Base-by-base conservation (phyloP, 805 yeast genomes). In the Hanseniaspora guilliermondii region DNA sequence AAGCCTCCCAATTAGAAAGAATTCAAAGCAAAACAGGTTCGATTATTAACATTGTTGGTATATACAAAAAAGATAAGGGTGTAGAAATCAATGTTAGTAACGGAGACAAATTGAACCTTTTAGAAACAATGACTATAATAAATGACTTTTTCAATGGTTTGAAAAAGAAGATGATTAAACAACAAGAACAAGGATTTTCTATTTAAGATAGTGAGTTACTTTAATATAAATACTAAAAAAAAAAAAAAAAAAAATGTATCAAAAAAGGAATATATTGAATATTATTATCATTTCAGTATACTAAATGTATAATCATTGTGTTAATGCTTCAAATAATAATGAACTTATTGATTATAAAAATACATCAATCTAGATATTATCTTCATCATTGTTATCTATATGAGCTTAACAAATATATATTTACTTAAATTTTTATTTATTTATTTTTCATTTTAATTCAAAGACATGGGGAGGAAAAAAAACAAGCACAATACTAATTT, bases 21-120 rank as follows among this genome's bases (percentile, higher is more conserved):
- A 49, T 49, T 6, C 37, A 45, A 33, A 49, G 42, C 37, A 49
- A 42, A 17, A 49, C 53, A 17, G 53, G 53, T 19, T 49, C 53
- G 6, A 12, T 42, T 4, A 49, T 49, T 2, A 25, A 35, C 12
- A 22, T 49, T 17, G 25, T 35, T 8, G 53, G 53, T 35, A 42
- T 25, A 35, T 49, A 41, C 37, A 49, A 49, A 35, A 25, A 22
- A 19, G 53, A 36, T 6, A 33, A 41, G 9, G 53, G 53, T 35
- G 53, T 49, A 25, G 39, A 41, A 19, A 24, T 49, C 17, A 41
- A 42, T 36, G 47, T 49, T 24, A 19, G 42, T 24, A 49, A 49
- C n/a, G 40, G 38, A 19, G 53, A 49, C 14, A 49, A 49, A 42
- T 33, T 49, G 21, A 24, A 33, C 6, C 38, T 49, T 12, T 33